Evolutionary conservation across 768 basidiomycete genomes (phyloP), one percentile per base, ranked within the genome.

Genomic region (Chiua virens): DNA sequence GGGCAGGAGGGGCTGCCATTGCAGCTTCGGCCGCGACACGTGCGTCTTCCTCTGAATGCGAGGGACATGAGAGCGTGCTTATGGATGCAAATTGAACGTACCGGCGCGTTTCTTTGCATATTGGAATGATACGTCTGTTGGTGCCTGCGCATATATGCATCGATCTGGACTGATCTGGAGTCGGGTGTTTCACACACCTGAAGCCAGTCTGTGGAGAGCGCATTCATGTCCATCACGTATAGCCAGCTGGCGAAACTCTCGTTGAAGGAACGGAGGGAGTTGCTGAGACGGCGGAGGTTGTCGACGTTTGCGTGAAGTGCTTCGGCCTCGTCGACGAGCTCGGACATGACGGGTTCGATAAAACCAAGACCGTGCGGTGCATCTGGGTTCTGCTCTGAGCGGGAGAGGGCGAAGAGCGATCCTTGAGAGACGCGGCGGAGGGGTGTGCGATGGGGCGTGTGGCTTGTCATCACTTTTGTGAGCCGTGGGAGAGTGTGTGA

Each of bases 161-260:
- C 28, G n/a, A 38, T 22, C 35, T 13, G 10, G 41, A 22, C 9
- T 1, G 0, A 20, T 30, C 9, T 1, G 7, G 11, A 36, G 27
- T 39, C 8, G 4, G 28, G 38, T 0, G 18, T 32, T 3, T 1
- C 6, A 27, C 7, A 38, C 62, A 86, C 92, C 78, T 94, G 87
- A 1, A 82, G 83, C 92, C 92, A 97, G 65, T 97, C 94, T 0
- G 85, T 85, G n/a, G 92, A 93, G 50, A 96, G 79, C 3, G 92
- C 85, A 64, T 95, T 93, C 92, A 98, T 96, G 64, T 91, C 87
- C 83, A 95, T 86, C 21, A 86, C 83, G 65, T 94, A 95, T 11
- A 96, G 70, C 80, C 85, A 95, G 64, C 89, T 92, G 14, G 94
- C 89, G 62, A 98, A 96, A 14, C 85, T 83, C 69, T 98, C 94